Evolutionary conservation across 306 rosid genomes (phyloP), one percentile per base, ranked within the genome.

Genomic region (Vigna nakashimae): DNA sequence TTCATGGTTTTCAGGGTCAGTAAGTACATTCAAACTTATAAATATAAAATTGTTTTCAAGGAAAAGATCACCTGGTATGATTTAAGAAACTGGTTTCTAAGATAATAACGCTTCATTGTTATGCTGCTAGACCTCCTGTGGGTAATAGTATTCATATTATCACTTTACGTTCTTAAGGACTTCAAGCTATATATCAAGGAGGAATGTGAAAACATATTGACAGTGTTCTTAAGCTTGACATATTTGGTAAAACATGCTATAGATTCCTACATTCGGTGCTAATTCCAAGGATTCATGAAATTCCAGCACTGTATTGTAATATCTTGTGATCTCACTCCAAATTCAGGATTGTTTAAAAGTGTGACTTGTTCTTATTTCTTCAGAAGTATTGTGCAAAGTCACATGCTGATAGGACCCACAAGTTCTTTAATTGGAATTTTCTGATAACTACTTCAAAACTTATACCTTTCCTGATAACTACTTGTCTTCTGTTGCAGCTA

Each of bases 401-500:
- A 79, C 64, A 48, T 71, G 48, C 57, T 62, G 15, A 53, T 53
- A 38, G 6, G 78, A 26, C 52, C 53, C 68, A 42, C 49, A 42
- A 60, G 9, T 40, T 40, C 45, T 38, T 38, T 40, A 52, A 65
- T 14, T 9, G 13, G 82, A 59, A 69, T 26, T 26, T 26, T 26
- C 3, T 26, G 28, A 26, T 26, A 26, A 26, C 28, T 26, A 26
- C 28, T 2, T 26, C 28, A 26, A 26, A 26, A 26, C 28, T 43
- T 64, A 59, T 59, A 20, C 6, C 50, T 50, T 36, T 76, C 12
- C 57, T 64, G 66, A 78, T 84, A 65, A 85, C 81, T 58, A 32
- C 38, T 43, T 68, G 16, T 38, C 57, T 74, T 79, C n/a, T 69
- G 42, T 78, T 85, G 88, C 92, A 92, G 97, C 84, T 90, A 2